Conservation (phyloP, 140 eudicot species). For the Senecio squalidus region DNA sequence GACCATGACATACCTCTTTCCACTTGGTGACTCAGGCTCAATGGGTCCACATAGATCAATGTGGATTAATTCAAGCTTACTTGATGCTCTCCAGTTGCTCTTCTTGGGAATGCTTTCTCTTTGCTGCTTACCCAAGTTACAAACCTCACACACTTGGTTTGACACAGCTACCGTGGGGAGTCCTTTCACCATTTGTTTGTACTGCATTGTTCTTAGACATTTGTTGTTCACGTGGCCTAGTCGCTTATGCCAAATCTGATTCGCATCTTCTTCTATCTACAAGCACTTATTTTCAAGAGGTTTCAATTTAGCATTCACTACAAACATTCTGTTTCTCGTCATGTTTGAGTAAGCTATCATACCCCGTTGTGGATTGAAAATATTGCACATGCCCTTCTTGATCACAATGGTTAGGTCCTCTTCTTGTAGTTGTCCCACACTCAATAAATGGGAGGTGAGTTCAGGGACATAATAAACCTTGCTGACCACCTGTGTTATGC, state of each 20-base stretch:
- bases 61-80: no score
- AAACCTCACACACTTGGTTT: not conserved
- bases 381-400: not conserved
- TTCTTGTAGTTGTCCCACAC: constrained; percentile 3
- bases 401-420: not conserved
- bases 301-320: not conserved
- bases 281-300: not conserved
- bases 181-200: no score
- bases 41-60: no score
- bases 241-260: no score
- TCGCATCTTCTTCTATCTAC: no score
- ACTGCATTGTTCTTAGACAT: no score
- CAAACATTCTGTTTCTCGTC: not conserved
- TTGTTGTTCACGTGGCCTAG: no score
- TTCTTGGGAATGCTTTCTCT: not conserved
- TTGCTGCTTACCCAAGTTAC: not conserved
- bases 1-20: not conserved
- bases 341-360: not conserved
- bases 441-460: not conserved
- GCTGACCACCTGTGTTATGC: not conserved
- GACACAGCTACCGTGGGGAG: not conserved
- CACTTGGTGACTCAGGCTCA: no score
- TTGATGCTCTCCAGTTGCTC: not conserved
- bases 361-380: not conserved
- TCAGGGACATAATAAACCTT: not conserved